Evolutionary conservation across 495 filamentous ascomycete species (phyloP), one percentile per base, ranked within the genome.

Genomic region (Acidomyces sp.): DNA sequence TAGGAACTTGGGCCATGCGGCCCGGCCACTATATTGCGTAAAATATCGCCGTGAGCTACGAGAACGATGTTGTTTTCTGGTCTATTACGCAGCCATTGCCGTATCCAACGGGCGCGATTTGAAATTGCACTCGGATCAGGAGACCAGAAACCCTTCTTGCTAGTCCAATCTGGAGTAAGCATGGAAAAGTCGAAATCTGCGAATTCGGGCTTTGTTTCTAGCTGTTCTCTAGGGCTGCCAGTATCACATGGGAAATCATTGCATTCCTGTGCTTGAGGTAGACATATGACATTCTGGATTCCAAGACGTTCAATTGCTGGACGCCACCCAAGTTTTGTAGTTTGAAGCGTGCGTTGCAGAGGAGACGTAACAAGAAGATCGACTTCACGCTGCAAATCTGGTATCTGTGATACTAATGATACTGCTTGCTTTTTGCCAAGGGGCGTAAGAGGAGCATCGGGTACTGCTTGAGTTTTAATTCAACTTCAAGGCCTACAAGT

Each of bases 181-280:
- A 13, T 25, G 10, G 35, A 39, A 13, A 51, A 24, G 19, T 51
- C 37, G 13, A 51, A 41, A 3, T 27, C 37, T 13, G 18, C 13
- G 26, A 51, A 51, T 27, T 51, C 42, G 4, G 48, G 37, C 3
- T 46, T 34, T n/a, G 5, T 12, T 19, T 46, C 30, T 2, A 51
- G 36, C 5, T 23, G 23, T 7, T 46, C 28, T 10, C 34, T n/a
- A 1, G 41, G 23, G 6, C 5, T 10, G 22, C 48, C 48, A 16
- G 48, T 51, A 19, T 51, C 48, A 34, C 48, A 51, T 7, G 48
- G 48, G n/a, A 41, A 21, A 28, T 46, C 43, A 43, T 51, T 51
- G 48, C 47, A 47, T 31, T 51, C 48, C 19, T 51, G 48, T n/a
- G 43, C 42, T 21, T 41, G 36, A 4, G 48, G 48, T 3, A 51